Base-by-base conservation (phyloP, 345 rosid species). In the Hypericum perforatum region DNA sequence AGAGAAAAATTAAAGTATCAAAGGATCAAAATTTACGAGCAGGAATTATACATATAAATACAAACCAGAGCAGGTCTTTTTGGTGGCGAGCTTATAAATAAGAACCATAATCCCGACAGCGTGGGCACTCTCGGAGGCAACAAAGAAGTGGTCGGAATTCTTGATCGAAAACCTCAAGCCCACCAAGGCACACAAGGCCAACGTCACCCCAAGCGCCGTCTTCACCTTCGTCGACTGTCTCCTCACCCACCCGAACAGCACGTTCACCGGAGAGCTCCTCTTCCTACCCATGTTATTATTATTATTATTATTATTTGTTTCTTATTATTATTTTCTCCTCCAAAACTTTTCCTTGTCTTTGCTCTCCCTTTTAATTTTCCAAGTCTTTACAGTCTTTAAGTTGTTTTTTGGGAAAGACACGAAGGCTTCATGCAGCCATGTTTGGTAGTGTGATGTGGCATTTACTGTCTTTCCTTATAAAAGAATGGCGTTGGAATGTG, bases 41-140 rank as follows among this genome's bases (percentile, higher is more conserved):
- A n/a, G n/a, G n/a, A n/a, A n/a, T n/a, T n/a, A n/a, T n/a, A n/a
- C n/a, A n/a, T n/a, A n/a, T n/a, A n/a, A n/a, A n/a, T n/a, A n/a
- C n/a, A n/a, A n/a, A 86, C 90, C 95, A 11, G 95, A 76, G 47
- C 90, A 80, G 22, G 76, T 74, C 54, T 71, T 82, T 62, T 77
- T 74, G 49, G 73, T 74, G 12, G 67, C 67, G 63, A 86, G 95
- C 69, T 82, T 86, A 65, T 76, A 80, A 57, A 74, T 73, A 68
- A 86, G 70, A 63, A 75, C 79, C 2, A 74, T 9, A 66, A 86
- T 78, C 46, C 90, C 95, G 47, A 69, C 70, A 44, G 73, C 78
- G 58, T 86, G 95, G 67, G 77, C 61, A 13, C 78, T 49, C 63
- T 86, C 88, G 11, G 95, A 73, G 9, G 75, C 85, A 48, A 82